Base-by-base conservation (phyloP, 176 grass and related monocot species). In the Musa troglodytarum region DNA sequence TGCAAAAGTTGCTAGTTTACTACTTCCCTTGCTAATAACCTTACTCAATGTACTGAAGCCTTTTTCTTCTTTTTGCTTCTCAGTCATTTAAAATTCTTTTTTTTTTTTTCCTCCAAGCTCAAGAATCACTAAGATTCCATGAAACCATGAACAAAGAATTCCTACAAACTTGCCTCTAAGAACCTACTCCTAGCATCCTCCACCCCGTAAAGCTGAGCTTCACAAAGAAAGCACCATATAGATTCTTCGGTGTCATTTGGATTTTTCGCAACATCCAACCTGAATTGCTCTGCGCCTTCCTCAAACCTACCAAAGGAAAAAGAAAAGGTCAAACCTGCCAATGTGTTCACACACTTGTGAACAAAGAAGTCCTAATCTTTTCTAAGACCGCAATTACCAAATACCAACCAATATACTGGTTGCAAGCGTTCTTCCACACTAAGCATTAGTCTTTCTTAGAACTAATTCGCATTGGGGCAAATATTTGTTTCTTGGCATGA, bases 171-270 rank as follows among this genome's bases (percentile, higher is more conserved):
- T 92, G 80, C 93, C 90, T 93, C 88, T 86, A 97, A 81, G 77
- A 97, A 97, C 13, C 65, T 84, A 2, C 78, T 93, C 73, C 93
- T 85, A 64, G 90, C 93, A 57, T 85, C 83, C 2, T 85, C 81
- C 8, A 77, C 78, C 9, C 93, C 87, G 22, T 79, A 87, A n/a
- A 90, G 26, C 68, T 82, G 90, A 85, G 90, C 87, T 63, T 96
- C 93, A 80, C 82, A 92, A 1, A 97, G 72, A 77, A 92, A 93
- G 79, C 87, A 97, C 93, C 93, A 97, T 83, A 93, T 93, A 1
- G 88, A 90, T 67, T 93, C 93, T 34, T 93, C 93, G 0, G 86
- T 92, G 51, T 97, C 90, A 8, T 97, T 87, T 0, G 93, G 90
- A 53, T 93, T 97, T 10, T 83, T 77, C 53, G 86, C 86, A 77